phyloP scores from a whole-genome alignment of 192 early-diverging fungal species.

The Mortierella alpina region DNA sequence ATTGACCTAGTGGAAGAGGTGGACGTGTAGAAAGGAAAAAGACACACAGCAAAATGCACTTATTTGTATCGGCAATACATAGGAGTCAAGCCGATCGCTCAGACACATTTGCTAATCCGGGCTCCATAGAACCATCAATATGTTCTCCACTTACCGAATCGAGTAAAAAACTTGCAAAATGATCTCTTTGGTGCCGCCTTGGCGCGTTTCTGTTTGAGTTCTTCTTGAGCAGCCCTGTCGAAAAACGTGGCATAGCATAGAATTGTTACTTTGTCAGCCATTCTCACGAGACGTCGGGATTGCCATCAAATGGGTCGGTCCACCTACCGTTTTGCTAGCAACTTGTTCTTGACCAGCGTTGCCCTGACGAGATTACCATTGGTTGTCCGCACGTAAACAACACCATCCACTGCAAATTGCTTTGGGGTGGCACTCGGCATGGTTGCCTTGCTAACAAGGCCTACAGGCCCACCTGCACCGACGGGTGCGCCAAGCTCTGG shows the following conservation, averaged over 20 bases:
- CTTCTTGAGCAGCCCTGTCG: conserved; percentile 24
- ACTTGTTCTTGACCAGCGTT: conserved; percentile 31
- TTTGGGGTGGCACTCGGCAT: conserved; percentile 27
- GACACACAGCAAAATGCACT: conserved; percentile 1
- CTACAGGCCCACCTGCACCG: too few relatives aligned
- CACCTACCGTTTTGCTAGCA: conserved; percentile 36
- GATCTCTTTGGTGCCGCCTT: conserved; percentile 15
- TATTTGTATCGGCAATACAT: not conserved
- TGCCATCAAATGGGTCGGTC: not conserved
- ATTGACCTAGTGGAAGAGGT: conserved; percentile 44
- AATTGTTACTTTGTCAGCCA: conserved; percentile 9
- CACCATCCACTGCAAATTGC: conserved; percentile 46
- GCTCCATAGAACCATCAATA: not conserved
- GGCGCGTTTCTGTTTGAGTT: conserved; percentile 13
- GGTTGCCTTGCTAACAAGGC: not conserved
- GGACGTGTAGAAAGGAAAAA: not conserved
- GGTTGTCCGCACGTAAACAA: conserved; percentile 50
- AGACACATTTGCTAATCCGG: not conserved
- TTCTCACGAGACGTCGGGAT: not conserved
- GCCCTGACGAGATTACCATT: conserved; percentile 54
- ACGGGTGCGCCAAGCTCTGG: not conserved
- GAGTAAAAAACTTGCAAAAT: conserved; percentile 50
- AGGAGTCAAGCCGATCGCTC: not conserved
- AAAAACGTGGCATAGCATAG: not conserved
- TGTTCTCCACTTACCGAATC: conserved; percentile 37